Base-by-base conservation (phyloP, 768 basidiomycete genomes). In the Flagelloscypha sp. region DNA sequence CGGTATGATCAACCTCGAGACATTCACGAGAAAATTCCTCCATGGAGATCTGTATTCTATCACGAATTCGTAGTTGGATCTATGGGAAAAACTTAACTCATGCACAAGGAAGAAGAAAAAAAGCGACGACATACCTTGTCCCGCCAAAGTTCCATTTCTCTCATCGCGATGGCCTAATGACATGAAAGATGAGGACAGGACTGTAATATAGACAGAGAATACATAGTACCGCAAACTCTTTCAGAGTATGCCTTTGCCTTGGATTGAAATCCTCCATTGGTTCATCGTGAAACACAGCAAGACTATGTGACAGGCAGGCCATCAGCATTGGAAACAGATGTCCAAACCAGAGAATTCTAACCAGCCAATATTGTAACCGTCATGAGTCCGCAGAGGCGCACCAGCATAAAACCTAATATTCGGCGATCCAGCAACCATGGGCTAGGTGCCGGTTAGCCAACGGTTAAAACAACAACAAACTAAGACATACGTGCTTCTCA, bases 21-120 rank as follows among this genome's bases (percentile, higher is more conserved):
- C 88, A 93, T 56, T 97, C 92, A 15, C 93, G 76, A 34, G 86
- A 93, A 53, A 97, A 95, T 45, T 86, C 76, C 54, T 97, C 92
- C 92, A 97, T 94, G 28, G 93, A 94, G 41, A 66, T 87, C 49
- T 97, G 93, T 20, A 95, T 94, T 29, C 80, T 78, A 48, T 93
- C 92, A 30, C 92, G 75, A 45, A 93, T 83, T 23, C 88, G 73
- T 11, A 94, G 64, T 60, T 93, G 92, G 34, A 93, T 89, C 85
- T 85, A 42, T 10, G 16, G 17, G 36, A 16, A 27, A 30, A 17
- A 10, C 16, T 27, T 11, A 39, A 20, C 10, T 15, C 28, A 21
- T 17, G 38, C 8, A 37, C 1, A 22, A 23, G 18, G 4, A 12
- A 27, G 27, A 27, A 10, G 21, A 16, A 3, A 23, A 19, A 4